Percentiles rank a stretch among this genome's conserved stretches.
Conservation (phyloP, 2,329 filamentous ascomycete species). For the Penicillium crustosum region DNA sequence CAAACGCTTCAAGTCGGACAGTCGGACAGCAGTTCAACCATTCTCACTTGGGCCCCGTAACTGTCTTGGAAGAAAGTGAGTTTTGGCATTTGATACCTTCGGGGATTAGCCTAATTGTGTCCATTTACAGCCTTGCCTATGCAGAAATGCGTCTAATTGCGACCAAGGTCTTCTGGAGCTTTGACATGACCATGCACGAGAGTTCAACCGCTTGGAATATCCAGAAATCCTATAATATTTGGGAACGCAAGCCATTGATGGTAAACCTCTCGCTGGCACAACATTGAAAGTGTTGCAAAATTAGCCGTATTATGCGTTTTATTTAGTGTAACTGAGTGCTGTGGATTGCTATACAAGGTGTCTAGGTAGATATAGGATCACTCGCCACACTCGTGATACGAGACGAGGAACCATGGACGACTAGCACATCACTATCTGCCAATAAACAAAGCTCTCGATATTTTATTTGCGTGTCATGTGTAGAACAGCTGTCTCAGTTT, state of each 20-base stretch:
- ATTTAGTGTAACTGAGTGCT: not conserved
- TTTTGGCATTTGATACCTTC: conserved; percentile 12
- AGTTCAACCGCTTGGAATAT: conserved; percentile 18
- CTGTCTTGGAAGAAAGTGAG: conserved; percentile 32
- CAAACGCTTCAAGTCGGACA: conserved; percentile 19
- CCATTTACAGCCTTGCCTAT: conserved; percentile 32
- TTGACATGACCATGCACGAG: conserved; percentile 17
- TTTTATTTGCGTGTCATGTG: not conserved
- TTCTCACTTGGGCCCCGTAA: conserved; percentile 31
- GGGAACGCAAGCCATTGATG: conserved; percentile 25
- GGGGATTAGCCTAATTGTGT: not conserved
- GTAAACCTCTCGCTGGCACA: conserved; percentile 15
- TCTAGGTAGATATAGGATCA: not conserved
- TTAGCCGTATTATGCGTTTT: not conserved
- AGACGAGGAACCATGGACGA: not conserved
- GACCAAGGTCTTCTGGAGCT: conserved; percentile 19
- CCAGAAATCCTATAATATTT: conserved; percentile 23
- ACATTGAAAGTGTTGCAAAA: not conserved
- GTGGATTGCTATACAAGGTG: not conserved
- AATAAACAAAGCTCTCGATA: not conserved
- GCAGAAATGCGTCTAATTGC: conserved; percentile 32
- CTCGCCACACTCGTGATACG: not conserved
- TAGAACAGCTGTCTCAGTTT: not conserved
- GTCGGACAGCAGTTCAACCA: conserved; percentile 15
- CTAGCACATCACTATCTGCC: not conserved